Percentiles rank a stretch among this genome's conserved stretches.
Conservation (phyloP, 2,329 filamentous ascomycete genomes). For the Zelopaecilomyces penicillatus region DNA sequence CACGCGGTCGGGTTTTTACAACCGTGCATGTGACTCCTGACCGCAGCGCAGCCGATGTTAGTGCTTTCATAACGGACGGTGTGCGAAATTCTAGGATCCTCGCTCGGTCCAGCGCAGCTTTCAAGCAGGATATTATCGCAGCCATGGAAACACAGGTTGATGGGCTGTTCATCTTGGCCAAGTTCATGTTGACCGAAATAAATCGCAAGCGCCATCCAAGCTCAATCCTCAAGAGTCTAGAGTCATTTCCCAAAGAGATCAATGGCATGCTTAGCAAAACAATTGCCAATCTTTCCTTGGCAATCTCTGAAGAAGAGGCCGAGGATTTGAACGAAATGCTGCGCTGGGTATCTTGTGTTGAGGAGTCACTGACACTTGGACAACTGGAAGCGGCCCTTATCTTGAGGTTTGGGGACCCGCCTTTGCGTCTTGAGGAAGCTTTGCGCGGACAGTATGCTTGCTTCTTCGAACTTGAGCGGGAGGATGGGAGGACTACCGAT, state of each 20-base stretch:
- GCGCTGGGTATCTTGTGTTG: conserved; percentile 36
- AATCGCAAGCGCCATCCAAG: conserved; percentile 35
- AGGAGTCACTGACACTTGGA: conserved; percentile 33
- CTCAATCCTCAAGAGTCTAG: conserved; percentile 35
- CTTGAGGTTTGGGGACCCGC: conserved; percentile 33
- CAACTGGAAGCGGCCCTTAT: conserved; percentile 35
- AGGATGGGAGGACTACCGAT: conserved; percentile 35
- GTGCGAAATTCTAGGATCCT: conserved; percentile 31
- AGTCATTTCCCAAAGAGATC: conserved; percentile 35
- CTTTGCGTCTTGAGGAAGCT: conserved; percentile 32
- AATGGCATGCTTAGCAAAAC: conserved; percentile 35
- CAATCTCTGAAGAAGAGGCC: conserved; percentile 29
- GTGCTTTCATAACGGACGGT: conserved; percentile 31
- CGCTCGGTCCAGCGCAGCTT: conserved; percentile 20
- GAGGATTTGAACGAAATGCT: conserved; percentile 39
- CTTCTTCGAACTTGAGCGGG: conserved; percentile 37
- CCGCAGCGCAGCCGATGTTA: conserved; percentile 35
- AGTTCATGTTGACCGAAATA: conserved; percentile 43
- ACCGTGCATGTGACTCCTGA: conserved; percentile 34
- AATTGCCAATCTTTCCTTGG: conserved; percentile 31
- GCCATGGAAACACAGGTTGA: conserved; percentile 34
- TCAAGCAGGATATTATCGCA: conserved; percentile 30
- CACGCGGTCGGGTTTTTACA: conserved; percentile 23
- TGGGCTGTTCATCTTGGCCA: conserved; percentile 40
- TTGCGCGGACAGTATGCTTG: conserved; percentile 36